Conservation (phyloP, 768 basidiomycete genomes). For the Auricularia sp. region DNA sequence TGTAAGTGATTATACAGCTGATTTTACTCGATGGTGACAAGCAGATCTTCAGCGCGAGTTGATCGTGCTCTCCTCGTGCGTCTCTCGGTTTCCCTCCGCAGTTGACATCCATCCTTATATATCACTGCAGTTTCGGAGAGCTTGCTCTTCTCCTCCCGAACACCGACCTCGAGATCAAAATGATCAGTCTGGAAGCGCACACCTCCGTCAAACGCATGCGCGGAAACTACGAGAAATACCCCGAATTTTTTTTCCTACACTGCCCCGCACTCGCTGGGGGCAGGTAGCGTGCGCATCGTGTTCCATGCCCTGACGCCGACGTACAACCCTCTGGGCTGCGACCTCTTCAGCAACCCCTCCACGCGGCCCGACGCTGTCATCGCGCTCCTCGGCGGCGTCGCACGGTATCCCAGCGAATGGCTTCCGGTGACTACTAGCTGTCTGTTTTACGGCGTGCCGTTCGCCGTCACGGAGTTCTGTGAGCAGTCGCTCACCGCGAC, state of each 20-base stretch:
- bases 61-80: slow-evolving; percentile 30
- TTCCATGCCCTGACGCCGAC: slow-evolving; percentile 21
- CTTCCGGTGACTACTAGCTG: neutral
- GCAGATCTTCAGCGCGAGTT: neutral
- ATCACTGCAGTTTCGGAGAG: slow-evolving; percentile 23
- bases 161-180: neutral
- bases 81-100: slow-evolving; percentile 9
- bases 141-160: slow-evolving; percentile 32
- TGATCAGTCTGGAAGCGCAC: neutral
- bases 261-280: slow-evolving; percentile 27
- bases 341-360: neutral
- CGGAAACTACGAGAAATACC: neutral
- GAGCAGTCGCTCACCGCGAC: neutral
- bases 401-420: slow-evolving; percentile 16
- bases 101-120: neutral
- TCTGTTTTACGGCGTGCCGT: neutral
- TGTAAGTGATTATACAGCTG: slow-evolving; percentile 17
- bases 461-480: neutral
- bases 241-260: slow-evolving; percentile 17
- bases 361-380: slow-evolving; percentile 31
- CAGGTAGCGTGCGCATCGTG: slow-evolving; percentile 27
- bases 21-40: neutral
- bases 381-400: slow-evolving; percentile 30
- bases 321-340: slow-evolving; percentile 8
- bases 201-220: neutral